Evolutionary conservation across 345 rosid species (phyloP).

Genomic region (Arabis alpina): DNA sequence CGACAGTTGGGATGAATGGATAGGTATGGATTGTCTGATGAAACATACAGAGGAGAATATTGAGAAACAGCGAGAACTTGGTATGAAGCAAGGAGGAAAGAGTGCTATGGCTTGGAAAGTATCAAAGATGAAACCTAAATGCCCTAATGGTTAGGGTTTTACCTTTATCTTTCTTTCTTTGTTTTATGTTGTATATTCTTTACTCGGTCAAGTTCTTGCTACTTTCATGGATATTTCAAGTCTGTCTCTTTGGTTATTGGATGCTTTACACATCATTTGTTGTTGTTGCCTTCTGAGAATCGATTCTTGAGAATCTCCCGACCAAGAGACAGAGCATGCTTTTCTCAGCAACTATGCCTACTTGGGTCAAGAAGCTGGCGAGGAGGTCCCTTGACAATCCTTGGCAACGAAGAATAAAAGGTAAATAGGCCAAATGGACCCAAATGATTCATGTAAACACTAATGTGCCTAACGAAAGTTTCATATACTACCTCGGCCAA

Average conservation of each 20-base stretch:
- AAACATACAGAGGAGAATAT: conserved; percentile 63
- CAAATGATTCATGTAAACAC: too few species aligned
- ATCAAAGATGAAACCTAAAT: conserved; percentile 52
- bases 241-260: conserved; percentile 10
- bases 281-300: too few species aligned
- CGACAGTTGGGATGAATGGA: conserved; percentile 95
- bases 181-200: background rate
- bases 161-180: background rate
- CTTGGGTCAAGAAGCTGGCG: too few species aligned
- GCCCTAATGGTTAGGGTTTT: conserved; percentile 51
- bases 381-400: too few species aligned
- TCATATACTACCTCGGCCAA: too few species aligned
- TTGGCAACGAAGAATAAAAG: too few species aligned
- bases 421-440: too few species aligned
- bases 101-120: conserved; percentile 49
- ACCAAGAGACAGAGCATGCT: too few species aligned
- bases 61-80: conserved; percentile 46
- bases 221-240: background rate
- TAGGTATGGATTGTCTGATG: conserved; percentile 59
- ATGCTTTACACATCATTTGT: too few species aligned
- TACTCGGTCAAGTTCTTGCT: background rate
- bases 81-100: conserved; percentile 44
- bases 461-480: too few species aligned
- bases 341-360: too few species aligned
- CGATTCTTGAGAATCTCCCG: too few species aligned